These are phyloP conservation scores for Alternaria arbusti DNA, from an alignment of 2,329 filamentous ascomycete genomes.

Conservation along the genomic window DNA sequence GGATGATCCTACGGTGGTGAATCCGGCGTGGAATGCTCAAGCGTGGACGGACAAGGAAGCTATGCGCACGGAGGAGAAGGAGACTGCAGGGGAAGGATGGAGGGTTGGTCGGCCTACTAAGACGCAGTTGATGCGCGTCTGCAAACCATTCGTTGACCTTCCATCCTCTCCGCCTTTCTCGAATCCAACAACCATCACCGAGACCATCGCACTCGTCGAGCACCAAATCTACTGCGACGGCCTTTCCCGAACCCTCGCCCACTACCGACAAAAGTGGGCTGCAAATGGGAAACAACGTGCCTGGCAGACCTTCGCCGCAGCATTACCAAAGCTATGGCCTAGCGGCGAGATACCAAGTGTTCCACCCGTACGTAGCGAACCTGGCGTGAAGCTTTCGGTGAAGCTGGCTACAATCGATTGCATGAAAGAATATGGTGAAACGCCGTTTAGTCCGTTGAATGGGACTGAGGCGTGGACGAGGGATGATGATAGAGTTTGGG, in stretches of 20 bases:
- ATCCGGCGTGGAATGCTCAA: neutral
- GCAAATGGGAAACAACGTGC: neutral
- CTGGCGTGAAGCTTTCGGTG: neutral
- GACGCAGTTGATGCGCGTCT: neutral
- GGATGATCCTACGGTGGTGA: neutral
- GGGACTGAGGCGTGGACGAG: neutral
- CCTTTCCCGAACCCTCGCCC: neutral
- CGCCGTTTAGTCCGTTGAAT: neutral
- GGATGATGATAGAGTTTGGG: neutral
- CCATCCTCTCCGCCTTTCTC: neutral
- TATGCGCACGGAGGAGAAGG: neutral
- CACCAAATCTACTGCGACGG: neutral
- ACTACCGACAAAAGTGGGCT: neutral
- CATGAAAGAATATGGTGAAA: neutral
- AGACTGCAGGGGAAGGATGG: neutral
- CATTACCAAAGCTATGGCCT: neutral
- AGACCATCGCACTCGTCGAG: neutral
- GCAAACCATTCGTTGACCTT: fast-evolving
- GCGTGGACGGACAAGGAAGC: fast-evolving
- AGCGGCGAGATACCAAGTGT: neutral
- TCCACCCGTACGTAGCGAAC: neutral
- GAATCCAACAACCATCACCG: neutral
- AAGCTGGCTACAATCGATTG: neutral
- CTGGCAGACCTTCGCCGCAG: neutral
- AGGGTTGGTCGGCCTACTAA: neutral